phyloP scores from a whole-genome alignment of 805 yeast species.

The Kuraishia borneana region DNA sequence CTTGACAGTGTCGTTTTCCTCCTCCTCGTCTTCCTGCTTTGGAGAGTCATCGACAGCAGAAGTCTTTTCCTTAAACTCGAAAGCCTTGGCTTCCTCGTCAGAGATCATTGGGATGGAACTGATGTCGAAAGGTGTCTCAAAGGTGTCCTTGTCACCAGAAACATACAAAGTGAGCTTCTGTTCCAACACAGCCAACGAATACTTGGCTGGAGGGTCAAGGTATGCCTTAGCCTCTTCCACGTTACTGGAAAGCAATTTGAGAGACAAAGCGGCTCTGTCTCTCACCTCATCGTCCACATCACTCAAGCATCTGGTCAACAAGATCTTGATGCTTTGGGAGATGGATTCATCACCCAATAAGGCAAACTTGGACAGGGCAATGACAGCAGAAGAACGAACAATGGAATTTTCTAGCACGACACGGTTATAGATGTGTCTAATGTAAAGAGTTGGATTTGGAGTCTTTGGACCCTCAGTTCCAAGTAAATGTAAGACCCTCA shows the following conservation, averaged over 20 bases:
- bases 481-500: slow-evolving; percentile 81
- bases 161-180: slow-evolving; percentile 65
- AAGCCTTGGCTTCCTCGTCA: slow-evolving; percentile 58
- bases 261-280: slow-evolving; percentile 87
- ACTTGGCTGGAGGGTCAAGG: slow-evolving; percentile 56
- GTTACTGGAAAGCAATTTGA: slow-evolving; percentile 45
- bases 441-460: slow-evolving; percentile 76
- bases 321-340: slow-evolving; percentile 56
- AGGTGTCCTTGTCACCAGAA: slow-evolving; percentile 31
- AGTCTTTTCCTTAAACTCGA: slow-evolving; percentile 46
- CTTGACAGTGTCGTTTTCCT: slow-evolving; percentile 15
- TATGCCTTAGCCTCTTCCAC: slow-evolving; percentile 32
- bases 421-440: slow-evolving; percentile 93
- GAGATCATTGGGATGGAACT: slow-evolving; percentile 52
- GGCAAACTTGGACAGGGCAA: slow-evolving; percentile 86
- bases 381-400: slow-evolving; percentile 91
- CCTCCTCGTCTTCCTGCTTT: slow-evolving; percentile 11
- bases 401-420: slow-evolving; percentile 93
- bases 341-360: slow-evolving; percentile 60
- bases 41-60: slow-evolving; percentile 18
- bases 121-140: slow-evolving; percentile 57
- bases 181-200: slow-evolving; percentile 72
- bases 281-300: slow-evolving; percentile 96
- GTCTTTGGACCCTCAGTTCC: slow-evolving; percentile 94
- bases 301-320: slow-evolving; percentile 72